These are phyloP conservation scores for Picea engelmannii DNA, from an alignment of 83 land plant species.

Conservation along the genomic window DNA sequence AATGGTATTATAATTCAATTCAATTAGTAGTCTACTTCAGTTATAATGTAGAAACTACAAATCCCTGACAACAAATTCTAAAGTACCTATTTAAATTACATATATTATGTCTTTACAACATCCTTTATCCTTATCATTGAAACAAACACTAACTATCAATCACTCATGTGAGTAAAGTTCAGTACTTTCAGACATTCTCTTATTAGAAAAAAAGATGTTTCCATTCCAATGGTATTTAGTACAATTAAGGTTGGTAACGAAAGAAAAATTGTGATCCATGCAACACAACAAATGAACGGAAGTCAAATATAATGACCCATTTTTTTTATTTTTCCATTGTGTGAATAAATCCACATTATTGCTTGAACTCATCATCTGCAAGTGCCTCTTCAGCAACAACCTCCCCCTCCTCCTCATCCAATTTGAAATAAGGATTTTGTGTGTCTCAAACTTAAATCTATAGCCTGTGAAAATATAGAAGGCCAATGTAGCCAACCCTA, in stretches of 20 bases:
- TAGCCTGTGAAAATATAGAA: slow-evolving; percentile 64
- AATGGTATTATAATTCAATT: not conserved
- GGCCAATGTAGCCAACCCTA: slow-evolving; percentile 23
- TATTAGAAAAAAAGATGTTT: not conserved
- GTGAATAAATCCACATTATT: not conserved
- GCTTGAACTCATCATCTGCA: too few relatives aligned
- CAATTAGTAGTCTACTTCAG: not conserved
- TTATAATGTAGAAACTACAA: not conserved
- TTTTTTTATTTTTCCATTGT: too few relatives aligned
- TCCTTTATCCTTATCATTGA: not conserved
- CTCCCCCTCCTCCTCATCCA: slow-evolving; percentile 79
- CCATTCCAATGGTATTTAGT: not conserved
- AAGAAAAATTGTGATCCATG: not conserved
- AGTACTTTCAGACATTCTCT: not conserved
- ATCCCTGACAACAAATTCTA: not conserved
- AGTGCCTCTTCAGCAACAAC: slow-evolving; percentile 23
- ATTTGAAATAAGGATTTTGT: slow-evolving; percentile 66
- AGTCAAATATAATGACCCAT: not conserved
- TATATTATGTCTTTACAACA: not conserved
- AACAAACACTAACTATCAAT: not conserved
- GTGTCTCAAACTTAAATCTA: slow-evolving; percentile 66
- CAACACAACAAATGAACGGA: not conserved
- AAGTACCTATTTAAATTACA: not conserved
- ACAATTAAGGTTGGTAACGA: not conserved
- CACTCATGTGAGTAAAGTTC: not conserved